Evolutionary conservation across 2,329 filamentous ascomycete genomes (phyloP), one percentile per base, ranked within the genome.

Genomic region (Fusarium beomiforme): DNA sequence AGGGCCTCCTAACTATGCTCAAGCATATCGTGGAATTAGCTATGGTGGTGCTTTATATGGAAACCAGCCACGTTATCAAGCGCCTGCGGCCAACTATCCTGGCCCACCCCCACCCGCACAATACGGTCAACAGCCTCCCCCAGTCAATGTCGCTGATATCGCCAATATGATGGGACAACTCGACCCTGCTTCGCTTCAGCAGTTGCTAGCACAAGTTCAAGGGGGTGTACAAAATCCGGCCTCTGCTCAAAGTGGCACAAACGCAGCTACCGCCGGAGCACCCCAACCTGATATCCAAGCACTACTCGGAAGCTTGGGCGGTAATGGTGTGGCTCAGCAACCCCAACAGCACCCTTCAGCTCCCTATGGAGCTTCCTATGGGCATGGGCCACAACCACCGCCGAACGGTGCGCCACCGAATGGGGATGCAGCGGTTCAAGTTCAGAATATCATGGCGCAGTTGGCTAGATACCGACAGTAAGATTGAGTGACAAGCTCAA

Each of bases 381-480:
- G 76, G 53, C 74, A 81, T 54, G 79, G 76, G 54, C 74, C 70
- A 7, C 77, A 79, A 47, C 75, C 69, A 54, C 70, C 77, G 24
- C 67, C 77, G 54, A 76, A 76, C n/a, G 72, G 79, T 31, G 70
- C 72, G 29, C 70, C 74, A 24, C 66, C 71, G 24, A 70, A 77
- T 59, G 76, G 77, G 16, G 81, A 82, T 59, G 79, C 83, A 16
- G 83, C 84, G 12, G 83, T 90, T 16, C 85, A 89, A 57, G 85
- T 94, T 73, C 88, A 91, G 78, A 91, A 92, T 74, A 93, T 94
- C 55, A 92, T 94, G 88, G 90, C 91, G 17, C 90, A 93, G 75
- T 82, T 94, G 64, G 88, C 90, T 49, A 89, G 87, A 73, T 91
- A 89, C 76, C 85, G 90, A 69, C 87, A 90, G 77, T 89, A 55